Evolutionary conservation across 768 basidiomycete species (phyloP), one percentile per base, ranked within the genome.

Genomic region (Roridomyces roridus): DNA sequence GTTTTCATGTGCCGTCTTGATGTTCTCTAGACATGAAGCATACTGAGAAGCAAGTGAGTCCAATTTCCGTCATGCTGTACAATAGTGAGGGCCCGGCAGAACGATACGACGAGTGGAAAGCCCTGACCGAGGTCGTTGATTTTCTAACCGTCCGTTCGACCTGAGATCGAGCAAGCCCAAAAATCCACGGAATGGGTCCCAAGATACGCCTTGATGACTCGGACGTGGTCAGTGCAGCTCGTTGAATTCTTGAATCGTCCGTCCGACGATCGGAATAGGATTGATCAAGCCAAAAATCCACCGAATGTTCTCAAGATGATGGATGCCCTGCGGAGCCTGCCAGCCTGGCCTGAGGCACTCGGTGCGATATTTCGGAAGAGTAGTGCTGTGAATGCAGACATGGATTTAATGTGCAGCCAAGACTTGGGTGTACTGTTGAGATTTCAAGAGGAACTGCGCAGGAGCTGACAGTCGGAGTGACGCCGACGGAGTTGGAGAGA

Each of bases 241-340:
- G n/a, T n/a, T 57, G 29, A 57, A 57, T 23, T 57, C 42, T 21
- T 40, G 45, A 9, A 52, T 44, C 1, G n/a, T 24, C 1, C 48
- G 46, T 20, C 41, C 39, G 9, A 57, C 40, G 10, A 40, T 51
- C 4, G 60, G 60, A 3, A 62, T n/a, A 1, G 54, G 14, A 17
- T 57, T 51, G 4, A 62, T n/a, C 1, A 55, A 50, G 4, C 20
- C 6, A 0, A 50, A 3, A n/a, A 57, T 57, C 55, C 56, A 62
- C 2, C 51, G 55, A 15, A 62, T 72, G 70, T 79, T 68, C 58
- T 80, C 65, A 15, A 4, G 2, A 81, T 65, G 7, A 75, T 70
- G 41, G 71, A 67, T 39, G 77, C 80, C 43, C 14, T 43, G n/a
- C 23, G n/a, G n/a, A n/a, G n/a, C n/a, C n/a, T n/a, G n/a, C n/a